phyloP scores from a whole-genome alignment of 1,139 yeast species.

The Geotrichum phurueaensis region DNA sequence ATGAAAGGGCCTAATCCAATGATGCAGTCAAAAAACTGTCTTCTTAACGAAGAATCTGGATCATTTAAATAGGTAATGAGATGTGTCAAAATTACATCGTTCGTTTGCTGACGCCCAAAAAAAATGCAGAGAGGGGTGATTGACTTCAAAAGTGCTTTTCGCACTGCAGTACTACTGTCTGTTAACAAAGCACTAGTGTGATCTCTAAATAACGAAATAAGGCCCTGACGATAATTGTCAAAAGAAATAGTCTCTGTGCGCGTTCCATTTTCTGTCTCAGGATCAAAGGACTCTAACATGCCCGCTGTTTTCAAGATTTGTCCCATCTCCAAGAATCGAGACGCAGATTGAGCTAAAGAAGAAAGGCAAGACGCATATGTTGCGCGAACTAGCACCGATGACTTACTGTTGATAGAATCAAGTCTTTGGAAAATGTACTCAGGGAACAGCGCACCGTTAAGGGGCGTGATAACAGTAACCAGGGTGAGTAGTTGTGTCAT shows the following conservation, averaged over 20 bases:
- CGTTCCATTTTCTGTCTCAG: constrained; percentile 40
- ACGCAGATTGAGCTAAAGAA: constrained; percentile 55
- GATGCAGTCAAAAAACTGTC: constrained; percentile 71
- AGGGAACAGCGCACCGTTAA: constrained; percentile 68
- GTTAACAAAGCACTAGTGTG: constrained; percentile 62
- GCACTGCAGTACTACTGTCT: constrained; percentile 59
- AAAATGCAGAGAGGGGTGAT: constrained; percentile 72
- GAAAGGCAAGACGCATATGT: constrained; percentile 73
- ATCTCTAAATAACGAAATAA: constrained; percentile 53
- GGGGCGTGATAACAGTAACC: constrained; percentile 64
- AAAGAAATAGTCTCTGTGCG: constrained; percentile 34
- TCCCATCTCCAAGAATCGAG: constrained; percentile 61
- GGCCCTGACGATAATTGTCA: constrained; percentile 26
- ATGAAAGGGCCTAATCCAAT: constrained; percentile 71
- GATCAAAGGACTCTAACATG: constrained; percentile 35
- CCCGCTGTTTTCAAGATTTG: constrained; percentile 47
- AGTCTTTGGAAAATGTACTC: constrained; percentile 79
- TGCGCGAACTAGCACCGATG: constrained; percentile 49
- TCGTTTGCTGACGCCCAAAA: constrained; percentile 81
- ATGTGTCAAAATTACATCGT: constrained; percentile 84
- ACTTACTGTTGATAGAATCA: constrained; percentile 39
- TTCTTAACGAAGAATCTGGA: constrained; percentile 57
- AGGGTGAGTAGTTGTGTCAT: constrained; percentile 52
- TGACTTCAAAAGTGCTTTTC: constrained; percentile 60
- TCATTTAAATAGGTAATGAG: constrained; percentile 87